Evolutionary conservation across 306 rosid species (phyloP).

Genomic region (Vigna nakashimae): DNA sequence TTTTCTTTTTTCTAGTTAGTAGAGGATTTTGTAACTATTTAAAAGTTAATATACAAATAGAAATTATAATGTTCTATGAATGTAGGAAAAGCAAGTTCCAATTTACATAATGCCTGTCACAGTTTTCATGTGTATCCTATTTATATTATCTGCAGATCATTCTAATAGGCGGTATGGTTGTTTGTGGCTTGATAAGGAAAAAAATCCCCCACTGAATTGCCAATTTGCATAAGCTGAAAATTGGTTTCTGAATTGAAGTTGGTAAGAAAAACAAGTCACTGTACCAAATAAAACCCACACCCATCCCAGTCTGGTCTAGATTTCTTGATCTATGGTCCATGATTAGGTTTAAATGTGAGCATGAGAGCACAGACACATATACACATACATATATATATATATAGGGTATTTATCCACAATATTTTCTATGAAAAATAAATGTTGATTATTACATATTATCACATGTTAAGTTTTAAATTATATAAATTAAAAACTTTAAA

Average conservation of each 20-base stretch:
- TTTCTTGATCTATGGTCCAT: too few relatives aligned
- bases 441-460: too few relatives aligned
- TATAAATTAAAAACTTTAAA: too few relatives aligned
- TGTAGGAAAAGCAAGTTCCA: not conserved
- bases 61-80: constrained; percentile 35
- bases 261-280: not conserved
- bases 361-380: too few relatives aligned
- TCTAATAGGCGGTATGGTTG: not conserved
- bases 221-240: not conserved
- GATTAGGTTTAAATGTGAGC: too few relatives aligned
- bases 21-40: constrained; percentile 40
- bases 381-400: too few relatives aligned
- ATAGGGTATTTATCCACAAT: too few relatives aligned
- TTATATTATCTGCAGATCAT: constrained; percentile 6
- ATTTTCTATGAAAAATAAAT: too few relatives aligned
- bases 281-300: too few relatives aligned
- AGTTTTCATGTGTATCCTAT: constrained; percentile 23
- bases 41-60: constrained; percentile 43
- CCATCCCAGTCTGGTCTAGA: too few relatives aligned
- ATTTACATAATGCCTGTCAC: constrained; percentile 17
- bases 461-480: too few relatives aligned
- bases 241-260: constrained; percentile 5
- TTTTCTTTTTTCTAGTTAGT: not conserved
- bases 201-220: not conserved
- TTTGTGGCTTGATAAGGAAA: not conserved